Evolutionary conservation across 306 rosid species (phyloP).

Genomic region (Dalbergia cochinchinensis): DNA sequence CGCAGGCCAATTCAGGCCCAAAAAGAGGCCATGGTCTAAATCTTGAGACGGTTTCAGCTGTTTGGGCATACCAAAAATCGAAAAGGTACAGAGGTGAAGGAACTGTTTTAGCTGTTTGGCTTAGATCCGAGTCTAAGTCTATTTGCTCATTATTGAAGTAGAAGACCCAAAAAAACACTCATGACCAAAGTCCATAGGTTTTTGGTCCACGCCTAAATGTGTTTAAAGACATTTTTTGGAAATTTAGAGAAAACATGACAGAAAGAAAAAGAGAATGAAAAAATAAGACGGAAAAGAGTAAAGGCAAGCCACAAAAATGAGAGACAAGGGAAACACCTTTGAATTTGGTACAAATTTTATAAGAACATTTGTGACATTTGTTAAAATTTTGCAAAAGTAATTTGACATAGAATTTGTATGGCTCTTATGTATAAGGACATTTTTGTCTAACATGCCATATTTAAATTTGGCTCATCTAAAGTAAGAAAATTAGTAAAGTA

Average conservation of each 20-base stretch:
- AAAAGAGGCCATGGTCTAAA: too few relatives aligned
- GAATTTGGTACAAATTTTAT: too few relatives aligned
- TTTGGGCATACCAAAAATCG: not conserved
- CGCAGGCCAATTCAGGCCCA: not conserved
- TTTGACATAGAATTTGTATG: not conserved
- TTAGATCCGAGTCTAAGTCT: not conserved
- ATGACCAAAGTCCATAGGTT: too few relatives aligned
- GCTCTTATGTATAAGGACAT: not conserved
- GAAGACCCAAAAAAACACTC: too few relatives aligned
- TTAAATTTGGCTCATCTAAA: too few relatives aligned
- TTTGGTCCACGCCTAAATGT: not conserved
- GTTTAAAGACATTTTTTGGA: not conserved
- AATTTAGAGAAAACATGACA: too few relatives aligned
- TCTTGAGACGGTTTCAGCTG: too few relatives aligned
- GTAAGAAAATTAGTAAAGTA: too few relatives aligned
- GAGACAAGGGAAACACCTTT: not conserved
- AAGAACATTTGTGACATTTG: not conserved
- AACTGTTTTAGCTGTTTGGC: not conserved
- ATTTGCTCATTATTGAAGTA: not conserved
- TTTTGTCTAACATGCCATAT: not conserved
- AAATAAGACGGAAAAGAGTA: not conserved
- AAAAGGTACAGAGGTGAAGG: too few relatives aligned
- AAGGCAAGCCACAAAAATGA: not conserved
- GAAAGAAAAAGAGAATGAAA: too few relatives aligned
- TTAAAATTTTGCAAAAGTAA: not conserved